These are phyloP conservation scores for Telopea speciosissima DNA, from an alignment of 177 flowering plant species.

Conservation along the genomic window DNA sequence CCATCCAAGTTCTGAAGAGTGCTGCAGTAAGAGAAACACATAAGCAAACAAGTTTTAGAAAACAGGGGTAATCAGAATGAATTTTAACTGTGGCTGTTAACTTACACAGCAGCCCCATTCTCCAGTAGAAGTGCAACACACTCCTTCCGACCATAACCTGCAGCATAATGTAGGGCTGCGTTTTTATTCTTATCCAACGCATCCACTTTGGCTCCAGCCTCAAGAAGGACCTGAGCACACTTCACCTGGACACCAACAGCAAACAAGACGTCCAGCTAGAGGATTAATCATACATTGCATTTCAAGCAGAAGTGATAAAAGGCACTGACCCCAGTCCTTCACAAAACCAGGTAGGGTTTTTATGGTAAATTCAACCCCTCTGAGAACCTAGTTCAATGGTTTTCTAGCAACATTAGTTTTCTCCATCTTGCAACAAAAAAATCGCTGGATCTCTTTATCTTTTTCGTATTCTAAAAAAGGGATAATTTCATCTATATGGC, in stretches of 20 bases:
- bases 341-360: neutral
- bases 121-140: conserved; percentile 84
- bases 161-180: conserved; percentile 95
- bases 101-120: conserved; percentile 96
- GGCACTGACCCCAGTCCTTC: neutral
- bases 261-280: neutral
- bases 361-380: neutral
- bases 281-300: neutral
- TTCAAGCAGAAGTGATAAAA: no score
- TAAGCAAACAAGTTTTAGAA: neutral
- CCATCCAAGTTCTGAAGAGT: conserved; percentile 94
- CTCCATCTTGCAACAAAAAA: neutral
- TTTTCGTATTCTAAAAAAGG: no score
- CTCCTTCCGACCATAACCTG: conserved; percentile 96
- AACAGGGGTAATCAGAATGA: neutral
- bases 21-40: conserved; percentile 32
- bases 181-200: conserved; percentile 89
- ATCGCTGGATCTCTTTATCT: no score
- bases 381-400: neutral
- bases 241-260: conserved; percentile 41
- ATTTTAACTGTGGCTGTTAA: conserved; percentile 3
- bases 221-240: conserved; percentile 79
- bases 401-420: no score
- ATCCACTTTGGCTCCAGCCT: conserved; percentile 87
- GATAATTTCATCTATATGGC: no score